Evolutionary conservation across 805 yeast genomes (phyloP).

Genomic region (Yamadazyma ubonensis): DNA sequence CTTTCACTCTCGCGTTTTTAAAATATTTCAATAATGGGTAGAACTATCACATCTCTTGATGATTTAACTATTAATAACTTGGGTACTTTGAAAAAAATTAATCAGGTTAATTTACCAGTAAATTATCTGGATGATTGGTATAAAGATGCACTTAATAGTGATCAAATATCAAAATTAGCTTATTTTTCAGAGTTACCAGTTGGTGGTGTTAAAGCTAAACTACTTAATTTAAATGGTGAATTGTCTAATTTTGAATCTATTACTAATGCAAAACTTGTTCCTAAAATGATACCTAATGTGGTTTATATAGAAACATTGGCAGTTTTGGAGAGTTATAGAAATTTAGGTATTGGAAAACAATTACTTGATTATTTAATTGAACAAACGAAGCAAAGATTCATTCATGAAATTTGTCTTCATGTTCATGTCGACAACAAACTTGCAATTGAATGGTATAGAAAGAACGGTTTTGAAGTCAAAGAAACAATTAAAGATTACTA

Average conservation of each 20-base stretch:
- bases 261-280: slow-evolving; percentile 24
- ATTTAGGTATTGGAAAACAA: slow-evolving; percentile 58
- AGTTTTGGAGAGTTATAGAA: slow-evolving; percentile 63
- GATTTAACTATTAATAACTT: slow-evolving; percentile 60
- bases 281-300: slow-evolving; percentile 43
- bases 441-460: slow-evolving; percentile 51
- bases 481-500: slow-evolving; percentile 48
- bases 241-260: slow-evolving; percentile 24
- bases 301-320: slow-evolving; percentile 67
- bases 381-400: slow-evolving; percentile 52
- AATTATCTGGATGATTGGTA: slow-evolving; percentile 54
- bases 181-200: slow-evolving; percentile 78
- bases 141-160: slow-evolving; percentile 42
- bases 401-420: slow-evolving; percentile 54
- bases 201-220: slow-evolving; percentile 65
- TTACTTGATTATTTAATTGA: slow-evolving; percentile 57
- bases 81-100: slow-evolving; percentile 58
- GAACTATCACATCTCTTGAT: slow-evolving; percentile 52
- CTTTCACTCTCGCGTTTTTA: slow-evolving; percentile 1
- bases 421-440: slow-evolving; percentile 46
- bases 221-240: slow-evolving; percentile 40
- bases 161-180: slow-evolving; percentile 56
- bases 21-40: slow-evolving; percentile 19
- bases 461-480: slow-evolving; percentile 46
- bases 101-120: slow-evolving; percentile 51